These are phyloP conservation scores for Zygotorulaspora mrakii DNA, from an alignment of 1,139 yeast genomes.

Conservation along the genomic window DNA sequence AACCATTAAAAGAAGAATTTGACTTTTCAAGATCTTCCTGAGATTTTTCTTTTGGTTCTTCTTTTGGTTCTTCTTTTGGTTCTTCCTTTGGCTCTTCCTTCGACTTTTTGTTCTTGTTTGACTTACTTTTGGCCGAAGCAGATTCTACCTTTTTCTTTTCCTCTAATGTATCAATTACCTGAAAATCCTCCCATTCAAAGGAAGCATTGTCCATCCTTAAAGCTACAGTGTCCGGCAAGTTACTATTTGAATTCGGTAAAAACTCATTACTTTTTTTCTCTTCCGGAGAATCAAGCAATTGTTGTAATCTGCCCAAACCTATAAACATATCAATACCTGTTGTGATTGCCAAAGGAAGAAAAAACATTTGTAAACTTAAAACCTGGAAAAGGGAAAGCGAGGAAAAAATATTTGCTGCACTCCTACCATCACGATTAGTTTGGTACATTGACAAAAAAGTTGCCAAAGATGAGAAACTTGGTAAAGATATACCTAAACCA, in stretches of 20 bases:
- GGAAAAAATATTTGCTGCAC: slow-evolving; percentile 73
- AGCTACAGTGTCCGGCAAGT: slow-evolving; percentile 37
- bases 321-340: slow-evolving; percentile 65
- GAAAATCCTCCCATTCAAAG: slow-evolving; percentile 64
- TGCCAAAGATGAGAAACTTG: slow-evolving; percentile 64
- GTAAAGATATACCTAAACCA: slow-evolving; percentile 57
- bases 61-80: slow-evolving; percentile 11
- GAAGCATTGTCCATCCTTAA: slow-evolving; percentile 50
- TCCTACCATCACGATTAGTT: slow-evolving; percentile 44
- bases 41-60: slow-evolving; percentile 18
- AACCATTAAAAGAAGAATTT: slow-evolving; percentile 39
- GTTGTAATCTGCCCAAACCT: slow-evolving; percentile 58
- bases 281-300: slow-evolving; percentile 45
- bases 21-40: slow-evolving; percentile 5
- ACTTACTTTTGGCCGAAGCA: too few species aligned
- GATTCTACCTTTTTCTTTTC: slow-evolving; percentile 29
- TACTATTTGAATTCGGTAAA: slow-evolving; percentile 24
- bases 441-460: slow-evolving; percentile 70
- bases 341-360: slow-evolving; percentile 57
- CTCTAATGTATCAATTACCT: slow-evolving; percentile 34
- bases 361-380: slow-evolving; percentile 67
- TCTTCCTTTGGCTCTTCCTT: slow-evolving; percentile 20
- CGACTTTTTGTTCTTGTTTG: slow-evolving; percentile 20
- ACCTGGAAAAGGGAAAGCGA: slow-evolving; percentile 73
- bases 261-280: slow-evolving; percentile 34